phyloP scores from a whole-genome alignment of 495 filamentous ascomycete species.

The Neurospora africana region DNA sequence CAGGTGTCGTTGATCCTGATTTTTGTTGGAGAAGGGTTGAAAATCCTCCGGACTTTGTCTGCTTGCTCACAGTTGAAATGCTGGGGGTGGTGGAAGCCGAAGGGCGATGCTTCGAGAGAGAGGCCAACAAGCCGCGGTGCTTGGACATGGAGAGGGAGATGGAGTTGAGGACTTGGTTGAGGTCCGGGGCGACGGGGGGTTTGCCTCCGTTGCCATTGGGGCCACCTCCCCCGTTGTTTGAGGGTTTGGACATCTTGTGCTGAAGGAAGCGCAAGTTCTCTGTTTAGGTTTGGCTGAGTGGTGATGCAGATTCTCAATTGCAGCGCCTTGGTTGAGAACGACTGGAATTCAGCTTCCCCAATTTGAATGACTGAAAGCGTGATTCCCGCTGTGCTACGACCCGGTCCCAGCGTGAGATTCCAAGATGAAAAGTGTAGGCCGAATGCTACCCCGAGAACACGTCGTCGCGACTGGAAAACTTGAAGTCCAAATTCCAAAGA shows the following conservation, averaged over 20 bases:
- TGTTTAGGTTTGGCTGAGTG: background rate
- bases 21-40: slow-evolving; percentile 6
- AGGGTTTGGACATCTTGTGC: slow-evolving; percentile 5
- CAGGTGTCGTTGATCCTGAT: background rate
- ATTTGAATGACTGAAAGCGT: too few species aligned
- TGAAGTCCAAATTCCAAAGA: background rate
- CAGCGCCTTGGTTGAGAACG: too few species aligned
- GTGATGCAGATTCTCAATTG: background rate
- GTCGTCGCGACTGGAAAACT: background rate
- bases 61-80: background rate
- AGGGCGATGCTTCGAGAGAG: slow-evolving; percentile 5
- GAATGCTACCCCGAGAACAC: background rate
- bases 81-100: slow-evolving; percentile 1
- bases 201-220: background rate
- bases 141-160: slow-evolving; percentile 16
- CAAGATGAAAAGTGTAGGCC: background rate
- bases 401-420: background rate
- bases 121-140: slow-evolving; percentile 4
- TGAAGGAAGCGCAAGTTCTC: background rate
- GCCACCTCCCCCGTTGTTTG: background rate
- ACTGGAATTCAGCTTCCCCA: too few species aligned
- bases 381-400: background rate
- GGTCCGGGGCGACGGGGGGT: slow-evolving; percentile 20
- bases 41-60: slow-evolving; percentile 3
- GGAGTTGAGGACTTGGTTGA: slow-evolving; percentile 26